Evolutionary conservation across 129 eudicot species (phyloP), one percentile per base, ranked within the genome.

Genomic region (Artemisia annua): DNA sequence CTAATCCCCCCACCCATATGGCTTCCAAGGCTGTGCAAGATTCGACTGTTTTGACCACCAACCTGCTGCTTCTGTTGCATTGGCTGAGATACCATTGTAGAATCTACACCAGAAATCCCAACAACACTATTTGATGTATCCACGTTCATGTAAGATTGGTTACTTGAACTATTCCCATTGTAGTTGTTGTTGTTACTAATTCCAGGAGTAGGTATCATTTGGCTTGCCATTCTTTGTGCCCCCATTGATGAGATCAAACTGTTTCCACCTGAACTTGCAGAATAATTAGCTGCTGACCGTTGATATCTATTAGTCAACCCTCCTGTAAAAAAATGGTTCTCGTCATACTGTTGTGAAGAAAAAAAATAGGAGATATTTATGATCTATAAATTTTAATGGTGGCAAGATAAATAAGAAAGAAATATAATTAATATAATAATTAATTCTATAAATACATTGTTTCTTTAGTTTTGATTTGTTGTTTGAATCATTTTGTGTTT

Each of bases 141-240:
- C 77, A 80, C 11, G 63, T 87, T 89, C 85, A 83, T 65, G 66
- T 79, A 74, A n/a, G 87, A 67, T 43, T 84, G 87, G 76, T 74
- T 86, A 67, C 70, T 91, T 66, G 73, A 74, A 67, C 35, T 75
- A 72, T 66, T 76, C 14, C 32, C 70, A 16, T 50, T 64, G 50
- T 48, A 70, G 32, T 55, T 72, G 50, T 48, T 74, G 16, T 44
- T 79, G 73, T 70, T 76, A 74, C 55, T 83, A 52, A 93, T 84
- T 77, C 96, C 97, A 73, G 98, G 97, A 72, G 98, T 87, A 49
- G 98, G 98, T 60, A 93, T 93, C 98, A 93, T 93, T 82, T 90
- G 98, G 84, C 96, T 86, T 12, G 85, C 80, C 85, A 84, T 74
- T 86, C 91, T 87, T 70, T 87, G 96, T 67, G 69, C 92, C 65